These are phyloP conservation scores for Metarhizium anisopliae DNA, from an alignment of 2,329 filamentous ascomycete species.

Conservation along the genomic window DNA sequence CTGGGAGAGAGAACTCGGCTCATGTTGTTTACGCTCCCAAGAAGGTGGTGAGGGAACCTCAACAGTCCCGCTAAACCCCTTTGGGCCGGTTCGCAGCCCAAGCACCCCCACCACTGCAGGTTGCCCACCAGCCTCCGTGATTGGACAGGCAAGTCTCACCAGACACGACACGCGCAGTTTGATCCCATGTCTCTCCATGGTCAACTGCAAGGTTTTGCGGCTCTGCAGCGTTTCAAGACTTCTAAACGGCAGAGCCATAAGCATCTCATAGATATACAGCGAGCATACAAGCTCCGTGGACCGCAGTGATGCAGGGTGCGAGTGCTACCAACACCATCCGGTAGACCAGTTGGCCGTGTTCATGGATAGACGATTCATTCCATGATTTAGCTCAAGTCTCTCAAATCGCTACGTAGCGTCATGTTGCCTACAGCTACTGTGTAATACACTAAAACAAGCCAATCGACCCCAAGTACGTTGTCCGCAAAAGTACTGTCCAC, in stretches of 20 bases:
- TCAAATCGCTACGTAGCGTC: conserved; percentile 1
- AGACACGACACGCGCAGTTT: too few species aligned
- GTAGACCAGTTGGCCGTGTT: background rate
- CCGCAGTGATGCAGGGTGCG: too few species aligned
- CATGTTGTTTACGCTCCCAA: conserved; percentile 11
- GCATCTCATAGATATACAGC: too few species aligned
- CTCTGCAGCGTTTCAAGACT: too few species aligned
- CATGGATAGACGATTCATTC: too few species aligned
- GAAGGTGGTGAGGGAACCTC: conserved; percentile 1
- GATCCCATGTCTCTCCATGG: too few species aligned
- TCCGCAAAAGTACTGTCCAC: conserved; percentile 11
- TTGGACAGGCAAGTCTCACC: background rate
- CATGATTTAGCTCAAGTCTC: too few species aligned
- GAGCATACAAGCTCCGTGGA: too few species aligned
- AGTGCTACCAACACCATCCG: too few species aligned
- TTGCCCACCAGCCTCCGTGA: background rate
- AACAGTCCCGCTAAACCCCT: conserved; percentile 7
- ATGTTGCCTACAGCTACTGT: conserved; percentile 20
- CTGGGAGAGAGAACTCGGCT: conserved; percentile 7
- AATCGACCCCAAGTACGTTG: conserved; percentile 19
- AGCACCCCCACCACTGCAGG: background rate
- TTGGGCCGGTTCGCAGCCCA: background rate
- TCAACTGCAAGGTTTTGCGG: too few species aligned
- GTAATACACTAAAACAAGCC: conserved; percentile 8
- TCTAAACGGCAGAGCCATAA: too few species aligned